phyloP scores from a whole-genome alignment of 1,284 basidiomycete genomes.

The Microbotryum lychnidis-dioicae region DNA sequence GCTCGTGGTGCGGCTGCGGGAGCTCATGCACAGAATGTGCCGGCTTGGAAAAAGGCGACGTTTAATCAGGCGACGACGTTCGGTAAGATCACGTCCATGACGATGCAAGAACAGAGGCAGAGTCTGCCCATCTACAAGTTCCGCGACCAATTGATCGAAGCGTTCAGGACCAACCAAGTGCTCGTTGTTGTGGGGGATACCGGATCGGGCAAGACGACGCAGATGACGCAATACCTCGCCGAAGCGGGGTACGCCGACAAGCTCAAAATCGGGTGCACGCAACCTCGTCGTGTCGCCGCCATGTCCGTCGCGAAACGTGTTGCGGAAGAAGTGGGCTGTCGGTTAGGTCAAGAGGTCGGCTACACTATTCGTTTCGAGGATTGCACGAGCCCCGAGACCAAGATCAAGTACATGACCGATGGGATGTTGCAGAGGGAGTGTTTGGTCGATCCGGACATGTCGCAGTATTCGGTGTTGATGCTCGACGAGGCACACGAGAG shows the following conservation, averaged over 20 bases:
- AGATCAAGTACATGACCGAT: constrained; percentile 99
- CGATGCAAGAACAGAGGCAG: constrained; percentile 87
- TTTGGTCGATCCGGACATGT: constrained; percentile 87
- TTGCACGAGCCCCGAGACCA: constrained; percentile 91
- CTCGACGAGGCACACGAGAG: constrained; percentile 98
- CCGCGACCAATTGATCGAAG: constrained; percentile 81
- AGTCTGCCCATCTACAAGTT: constrained; percentile 93
- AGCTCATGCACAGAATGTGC: constrained; percentile 56
- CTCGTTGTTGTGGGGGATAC: constrained; percentile 90
- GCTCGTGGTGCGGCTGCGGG: constrained; percentile 60
- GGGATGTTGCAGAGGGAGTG: constrained; percentile 98
- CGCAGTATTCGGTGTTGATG: constrained; percentile 91
- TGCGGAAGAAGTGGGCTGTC: constrained; percentile 92
- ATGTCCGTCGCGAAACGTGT: constrained; percentile 99
- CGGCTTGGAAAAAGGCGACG: constrained; percentile 84
- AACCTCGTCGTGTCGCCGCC: constrained; percentile 95
- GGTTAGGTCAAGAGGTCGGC: constrained; percentile 92
- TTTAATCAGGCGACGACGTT: constrained; percentile 97
- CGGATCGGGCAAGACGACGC: constrained; percentile 86
- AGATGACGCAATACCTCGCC: constrained; percentile 88
- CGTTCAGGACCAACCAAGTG: constrained; percentile 88
- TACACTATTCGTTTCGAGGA: constrained; percentile 99
- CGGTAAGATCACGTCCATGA: constrained; percentile 80
- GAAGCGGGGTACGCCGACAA: constrained; percentile 78
- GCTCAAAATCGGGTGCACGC: constrained; percentile 90